Conservation (phyloP, 345 rosid species). For the Cardamine chenopodiifolia region DNA sequence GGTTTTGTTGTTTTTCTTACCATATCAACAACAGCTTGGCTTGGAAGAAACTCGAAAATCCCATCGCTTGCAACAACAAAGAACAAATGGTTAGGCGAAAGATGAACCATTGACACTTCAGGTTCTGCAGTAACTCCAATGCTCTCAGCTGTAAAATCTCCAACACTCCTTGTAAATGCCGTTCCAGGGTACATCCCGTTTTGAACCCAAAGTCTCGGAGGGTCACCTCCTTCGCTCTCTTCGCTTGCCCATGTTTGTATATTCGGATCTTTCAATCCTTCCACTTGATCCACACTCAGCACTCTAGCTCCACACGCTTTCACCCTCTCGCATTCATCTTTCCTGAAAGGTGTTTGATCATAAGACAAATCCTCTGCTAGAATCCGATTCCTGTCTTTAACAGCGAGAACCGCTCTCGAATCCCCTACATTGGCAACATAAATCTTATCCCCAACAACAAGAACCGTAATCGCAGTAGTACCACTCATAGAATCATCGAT, state of each 20-base stretch:
- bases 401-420: slow-evolving; percentile 90
- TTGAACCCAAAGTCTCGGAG: slow-evolving; percentile 95
- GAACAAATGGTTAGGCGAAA: slow-evolving; percentile 70
- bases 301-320: slow-evolving; percentile 91
- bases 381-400: slow-evolving; percentile 59
- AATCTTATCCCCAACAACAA: slow-evolving; percentile 76
- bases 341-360: slow-evolving; percentile 95
- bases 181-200: slow-evolving; percentile 96
- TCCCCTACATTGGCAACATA: slow-evolving; percentile 97
- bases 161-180: slow-evolving; percentile 91
- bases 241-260: slow-evolving; percentile 86
- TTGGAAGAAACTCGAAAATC: slow-evolving; percentile 91
- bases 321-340: slow-evolving; percentile 90
- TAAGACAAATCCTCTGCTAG: slow-evolving; percentile 80
- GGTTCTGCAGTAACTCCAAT: slow-evolving; percentile 89
- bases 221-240: slow-evolving; percentile 90
- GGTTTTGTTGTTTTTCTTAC: slow-evolving; percentile 47
- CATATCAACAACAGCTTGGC: slow-evolving; percentile 87
- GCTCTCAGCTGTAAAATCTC: slow-evolving; percentile 80
- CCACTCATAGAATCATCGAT: slow-evolving; percentile 96
- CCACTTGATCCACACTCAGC: slow-evolving; percentile 91
- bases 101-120: slow-evolving; percentile 68
- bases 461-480: slow-evolving; percentile 91
- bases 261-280: slow-evolving; percentile 83
- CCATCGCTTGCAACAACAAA: slow-evolving; percentile 98